Base-by-base conservation (phyloP, 768 basidiomycete genomes). In the Cubamyces sp. region DNA sequence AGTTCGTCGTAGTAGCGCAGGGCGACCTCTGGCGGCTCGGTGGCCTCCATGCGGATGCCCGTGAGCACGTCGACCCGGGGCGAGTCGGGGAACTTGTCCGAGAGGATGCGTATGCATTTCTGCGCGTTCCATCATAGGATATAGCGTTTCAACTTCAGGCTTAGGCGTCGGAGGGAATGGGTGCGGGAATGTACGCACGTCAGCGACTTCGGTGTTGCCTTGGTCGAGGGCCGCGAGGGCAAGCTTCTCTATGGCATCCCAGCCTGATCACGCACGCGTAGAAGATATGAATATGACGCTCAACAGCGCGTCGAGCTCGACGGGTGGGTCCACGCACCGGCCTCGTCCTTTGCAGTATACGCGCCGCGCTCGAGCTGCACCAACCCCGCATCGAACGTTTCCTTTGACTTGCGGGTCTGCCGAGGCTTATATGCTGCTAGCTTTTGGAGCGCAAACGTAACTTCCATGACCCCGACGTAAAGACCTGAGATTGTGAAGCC, bases 231-330 rank as follows among this genome's bases (percentile, higher is more conserved):
- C 82, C 3, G 94, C 91, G 51, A 92, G 74, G 2, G 86, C 82
- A 2, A 94, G 79, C 68, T 94, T 92, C 69, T 96, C 95, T 8
- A 92, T 74, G 64, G 91, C 87, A 12, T 82, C 81, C 92, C 91
- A 94, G 30, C 81, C 94, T 94, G 68, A 16, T 11, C 4, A 39
- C 7, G 12, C 9, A 48, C 43, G 51, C 66, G 52, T 34, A 41
- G 16, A 46, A 26, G 12, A 5, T 23, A 12, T 23, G 9, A 4
- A 12, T 3, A 3, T 23, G 25, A 6, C 5, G 16, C n/a, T 5
- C 28, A 21, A 50, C 6, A 54, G 39, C 23, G 26, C 4, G 9
- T 12, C 9, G 19, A 5, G 15, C 11, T 34, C 34, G 34, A 34
- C 34, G 9, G 5, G 34, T 34, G 34, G 4, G 19, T 28, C 18